These are phyloP conservation scores for Emmonsiellopsis sp. DNA, from an alignment of 2,329 filamentous ascomycete genomes.

Conservation along the genomic window DNA sequence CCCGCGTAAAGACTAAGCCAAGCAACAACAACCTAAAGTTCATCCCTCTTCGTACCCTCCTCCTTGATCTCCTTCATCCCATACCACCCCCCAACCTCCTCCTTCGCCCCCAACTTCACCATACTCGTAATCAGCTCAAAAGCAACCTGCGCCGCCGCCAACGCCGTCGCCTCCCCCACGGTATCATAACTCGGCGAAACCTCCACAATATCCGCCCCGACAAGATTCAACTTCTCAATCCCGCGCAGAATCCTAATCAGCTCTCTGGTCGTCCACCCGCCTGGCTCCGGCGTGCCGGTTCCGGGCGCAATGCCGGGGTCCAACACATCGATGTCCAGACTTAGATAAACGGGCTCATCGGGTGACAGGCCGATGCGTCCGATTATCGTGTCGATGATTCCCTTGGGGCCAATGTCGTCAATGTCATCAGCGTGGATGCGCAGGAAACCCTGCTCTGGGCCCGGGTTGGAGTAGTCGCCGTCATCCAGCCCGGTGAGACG, in stretches of 20 bases:
- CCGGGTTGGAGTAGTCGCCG: conserved; percentile 57
- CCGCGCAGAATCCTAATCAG: conserved; percentile 74
- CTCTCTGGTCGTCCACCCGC: conserved; percentile 84
- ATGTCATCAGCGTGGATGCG: conserved; percentile 79
- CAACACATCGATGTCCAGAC: conserved; percentile 71
- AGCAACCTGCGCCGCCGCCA: conserved; percentile 74
- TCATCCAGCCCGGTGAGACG: conserved; percentile 58
- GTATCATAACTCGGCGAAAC: conserved; percentile 80
- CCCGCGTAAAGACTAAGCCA: not conserved
- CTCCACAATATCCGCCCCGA: conserved; percentile 86
- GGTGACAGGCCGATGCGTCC: conserved; percentile 53
- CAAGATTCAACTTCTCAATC: conserved; percentile 69
- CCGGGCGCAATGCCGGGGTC: conserved; percentile 63
- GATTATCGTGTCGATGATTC: conserved; percentile 63
- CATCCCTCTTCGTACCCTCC: conserved; percentile 13
- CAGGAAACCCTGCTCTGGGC: conserved; percentile 67
- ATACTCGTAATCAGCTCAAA: conserved; percentile 70
- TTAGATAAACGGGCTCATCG: conserved; percentile 70
- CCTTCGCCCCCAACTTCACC: conserved; percentile 34
- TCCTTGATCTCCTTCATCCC: conserved; percentile 19
- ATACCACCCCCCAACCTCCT: conserved; percentile 33
- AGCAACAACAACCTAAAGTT: conserved; percentile 13
- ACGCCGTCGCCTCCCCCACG: conserved; percentile 65
- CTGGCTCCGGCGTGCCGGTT: conserved; percentile 81
- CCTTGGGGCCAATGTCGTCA: conserved; percentile 65